Percentiles rank a stretch among this genome's conserved stretches.
Evolutionary conservation across 2,329 filamentous ascomycete genomes (phyloP).

Genomic region (Arthrinium puccinioides): DNA sequence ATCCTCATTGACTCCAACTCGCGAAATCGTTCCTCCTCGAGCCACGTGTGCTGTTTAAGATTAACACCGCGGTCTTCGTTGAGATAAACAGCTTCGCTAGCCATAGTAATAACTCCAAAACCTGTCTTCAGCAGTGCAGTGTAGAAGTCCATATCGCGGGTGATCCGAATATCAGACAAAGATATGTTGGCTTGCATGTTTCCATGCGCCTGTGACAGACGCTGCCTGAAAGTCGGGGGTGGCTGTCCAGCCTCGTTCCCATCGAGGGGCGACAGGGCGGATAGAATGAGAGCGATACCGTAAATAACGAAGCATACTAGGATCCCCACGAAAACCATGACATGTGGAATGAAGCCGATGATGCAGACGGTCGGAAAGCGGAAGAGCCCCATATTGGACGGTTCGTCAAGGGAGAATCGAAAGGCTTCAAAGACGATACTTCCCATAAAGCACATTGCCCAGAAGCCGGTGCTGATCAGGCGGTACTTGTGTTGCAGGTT

Average conservation of each 20-base stretch:
- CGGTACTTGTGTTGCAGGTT: conserved; percentile 72
- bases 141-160: conserved; percentile 91
- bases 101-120: conserved; percentile 83
- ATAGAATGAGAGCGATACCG: conserved; percentile 64
- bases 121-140: conserved; percentile 80
- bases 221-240: conserved; percentile 42
- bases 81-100: conserved; percentile 90
- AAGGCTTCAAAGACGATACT: conserved; percentile 73
- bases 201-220: conserved; percentile 64
- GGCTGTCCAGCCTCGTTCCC: conserved; percentile 26
- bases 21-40: conserved; percentile 77
- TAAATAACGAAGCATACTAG: conserved; percentile 72
- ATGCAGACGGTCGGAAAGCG: conserved; percentile 92
- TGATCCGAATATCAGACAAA: conserved; percentile 71
- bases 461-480: conserved; percentile 81
- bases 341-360: conserved; percentile 87
- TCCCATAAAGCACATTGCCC: conserved; percentile 80
- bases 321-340: conserved; percentile 80
- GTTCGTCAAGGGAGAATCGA: conserved; percentile 53
- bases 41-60: conserved; percentile 74
- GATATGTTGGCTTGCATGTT: conserved; percentile 93
- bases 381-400: conserved; percentile 58
- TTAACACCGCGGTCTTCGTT: conserved; percentile 79
- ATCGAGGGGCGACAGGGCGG: conserved; percentile 58
- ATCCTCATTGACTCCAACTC: conserved; percentile 61